Evolutionary conservation across 768 basidiomycete genomes (phyloP), one percentile per base, ranked within the genome.

Genomic region (Agaricus bisporus): DNA sequence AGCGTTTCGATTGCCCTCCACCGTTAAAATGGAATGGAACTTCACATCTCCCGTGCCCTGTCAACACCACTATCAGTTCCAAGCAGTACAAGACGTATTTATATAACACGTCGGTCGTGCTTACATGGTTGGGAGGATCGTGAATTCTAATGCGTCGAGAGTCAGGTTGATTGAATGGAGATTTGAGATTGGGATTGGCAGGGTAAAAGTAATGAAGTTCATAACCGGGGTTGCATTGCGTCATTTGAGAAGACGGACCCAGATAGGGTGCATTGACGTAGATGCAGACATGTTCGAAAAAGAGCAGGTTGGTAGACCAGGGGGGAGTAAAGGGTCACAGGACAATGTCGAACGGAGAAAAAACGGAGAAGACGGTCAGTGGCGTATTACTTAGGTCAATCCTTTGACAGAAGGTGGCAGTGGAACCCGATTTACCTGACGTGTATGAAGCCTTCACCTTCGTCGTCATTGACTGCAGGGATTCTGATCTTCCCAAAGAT

Each of bases 401-500:
- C 18, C 37, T 14, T 48, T 36, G 36, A 25, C 12, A 20, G 48
- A 38, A 41, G 4, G 22, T 22, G 22, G 51, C 39, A 15, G 26
- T 48, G 46, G 10, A 44, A 17, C 48, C 7, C 10, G 35, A 48
- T 74, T 60, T 59, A 87, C 86, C 86, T 79, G 63, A 89, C 79
- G 58, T 90, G 86, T 49, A 89, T 60, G 61, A 76, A 88, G 10
- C 87, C 87, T 59, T 74, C 73, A 26, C 87, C 85, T 60, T 79
- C 70, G 28, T 65, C 71, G 61, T 88, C 86, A 6, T 78, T 71
- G 49, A 88, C 70, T 18, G 78, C 84, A 7, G 86, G 85, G 42
- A 90, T 74, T 60, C 77, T 78, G 64, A 90, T 78, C 74, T 91
- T 89, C 25, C 89, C 88, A 10, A 91, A 65, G 56, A 91, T 79